phyloP scores from a whole-genome alignment of 345 rosid species.

The Pistacia vera region DNA sequence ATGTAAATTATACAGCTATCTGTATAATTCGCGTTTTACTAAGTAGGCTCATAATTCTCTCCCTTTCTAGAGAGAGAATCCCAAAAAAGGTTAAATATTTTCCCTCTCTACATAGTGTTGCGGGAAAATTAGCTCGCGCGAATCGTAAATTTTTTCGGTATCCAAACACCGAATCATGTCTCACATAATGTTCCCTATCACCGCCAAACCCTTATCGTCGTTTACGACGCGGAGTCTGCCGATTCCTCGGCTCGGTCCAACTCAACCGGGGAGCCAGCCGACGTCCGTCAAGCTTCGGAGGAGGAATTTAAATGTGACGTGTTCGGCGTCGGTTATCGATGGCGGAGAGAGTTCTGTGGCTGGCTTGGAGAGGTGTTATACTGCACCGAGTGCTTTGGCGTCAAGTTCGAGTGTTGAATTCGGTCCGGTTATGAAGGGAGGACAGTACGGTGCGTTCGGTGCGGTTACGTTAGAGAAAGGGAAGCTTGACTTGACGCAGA shows the following conservation, averaged over 20 bases:
- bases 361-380: constrained; percentile 58
- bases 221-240: constrained; percentile 31
- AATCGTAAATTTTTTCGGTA: constrained; percentile 9
- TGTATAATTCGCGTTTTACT: too few relatives aligned
- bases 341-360: constrained; percentile 29
- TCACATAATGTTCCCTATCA: constrained; percentile 43
- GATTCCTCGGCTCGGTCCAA: constrained; percentile 35
- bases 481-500: constrained; percentile 34
- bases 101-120: background rate
- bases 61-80: background rate
- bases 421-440: too few relatives aligned
- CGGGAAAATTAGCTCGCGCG: background rate
- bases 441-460: too few relatives aligned
- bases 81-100: background rate
- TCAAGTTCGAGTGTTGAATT: constrained; percentile 32
- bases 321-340: too few relatives aligned
- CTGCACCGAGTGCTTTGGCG: constrained; percentile 27
- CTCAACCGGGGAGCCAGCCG: constrained; percentile 24
- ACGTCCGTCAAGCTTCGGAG: constrained; percentile 12
- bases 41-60: background rate
- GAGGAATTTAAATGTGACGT: too few relatives aligned
- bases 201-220: constrained; percentile 28
- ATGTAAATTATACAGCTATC: too few relatives aligned
- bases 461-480: too few relatives aligned
- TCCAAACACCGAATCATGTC: constrained; percentile 32